A percentile compares a stretch with the other conserved stretches of the same genome.
Conservation (phyloP, 805 yeast genomes). For the Teunomyces aglyptinius region DNA sequence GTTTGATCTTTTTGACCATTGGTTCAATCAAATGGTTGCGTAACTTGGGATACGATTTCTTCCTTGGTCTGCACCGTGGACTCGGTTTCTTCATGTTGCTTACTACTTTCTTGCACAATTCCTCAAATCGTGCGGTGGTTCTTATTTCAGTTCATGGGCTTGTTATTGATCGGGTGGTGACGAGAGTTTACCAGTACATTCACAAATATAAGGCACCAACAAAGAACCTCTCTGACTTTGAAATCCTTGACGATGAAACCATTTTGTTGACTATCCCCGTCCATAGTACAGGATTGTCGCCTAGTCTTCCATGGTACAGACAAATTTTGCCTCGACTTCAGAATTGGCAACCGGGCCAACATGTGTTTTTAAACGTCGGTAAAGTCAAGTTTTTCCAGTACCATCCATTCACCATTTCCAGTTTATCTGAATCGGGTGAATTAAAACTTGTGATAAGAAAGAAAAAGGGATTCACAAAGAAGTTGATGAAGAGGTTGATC, state of each 20-base stretch:
- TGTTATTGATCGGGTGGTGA: conserved; percentile 40
- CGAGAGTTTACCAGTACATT: conserved; percentile 27
- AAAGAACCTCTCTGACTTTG: conserved; percentile 37
- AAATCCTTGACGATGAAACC: conserved; percentile 41
- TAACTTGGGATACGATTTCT: conserved; percentile 41
- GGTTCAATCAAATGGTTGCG: conserved; percentile 36
- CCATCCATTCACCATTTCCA: conserved; percentile 50
- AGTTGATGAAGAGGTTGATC: conserved; percentile 27
- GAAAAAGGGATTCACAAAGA: conserved; percentile 44
- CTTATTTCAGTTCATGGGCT: conserved; percentile 42
- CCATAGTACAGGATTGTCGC: conserved; percentile 14
- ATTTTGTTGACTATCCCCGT: conserved; percentile 38
- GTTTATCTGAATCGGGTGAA: conserved; percentile 36
- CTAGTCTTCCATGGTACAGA: conserved; percentile 24
- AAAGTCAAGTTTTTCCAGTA: conserved; percentile 37
- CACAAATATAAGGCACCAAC: conserved; percentile 37
- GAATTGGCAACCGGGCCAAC: conserved; percentile 50
- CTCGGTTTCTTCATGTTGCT: conserved; percentile 43
- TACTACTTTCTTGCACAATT: conserved; percentile 41
- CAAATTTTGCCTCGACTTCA: conserved; percentile 34
- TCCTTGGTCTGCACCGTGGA: conserved; percentile 43
- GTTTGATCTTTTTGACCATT: conserved; percentile 35
- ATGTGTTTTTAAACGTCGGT: conserved; percentile 40
- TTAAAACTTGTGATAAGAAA: conserved; percentile 41
- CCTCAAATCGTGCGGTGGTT: conserved; percentile 30